Evolutionary conservation across 2,329 filamentous ascomycete genomes (phyloP), one percentile per base, ranked within the genome.

Genomic region (Colletotrichum musae): DNA sequence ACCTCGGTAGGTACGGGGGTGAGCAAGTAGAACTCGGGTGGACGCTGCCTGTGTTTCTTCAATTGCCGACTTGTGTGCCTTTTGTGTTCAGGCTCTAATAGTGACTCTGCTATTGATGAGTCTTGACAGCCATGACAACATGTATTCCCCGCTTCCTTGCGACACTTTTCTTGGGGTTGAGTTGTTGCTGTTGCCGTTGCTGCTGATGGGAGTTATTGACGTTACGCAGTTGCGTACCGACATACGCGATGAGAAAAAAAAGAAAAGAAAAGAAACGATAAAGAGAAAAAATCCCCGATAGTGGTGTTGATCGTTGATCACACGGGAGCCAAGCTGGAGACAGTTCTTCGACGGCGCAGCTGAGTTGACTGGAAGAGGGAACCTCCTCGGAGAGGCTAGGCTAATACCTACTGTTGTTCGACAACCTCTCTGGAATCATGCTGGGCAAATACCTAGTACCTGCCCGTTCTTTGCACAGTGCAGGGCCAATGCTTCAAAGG

Each of bases 271-370:
- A 65, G 48, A 68, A 59, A 65, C 7, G 50, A 43, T 65, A 26
- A 65, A 68, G 61, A 43, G 21, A 64, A 41, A 36, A 10, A 36
- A 43, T 56, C 61, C 61, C 61, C 61, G 48, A 50, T 21, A 26
- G 39, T 64, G 47, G 47, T 68, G 65, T 58, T 64, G 48, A 70
- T 70, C 51, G 56, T 47, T 66, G 66, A 61, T 70, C 56, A 59
- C 65, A 58, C 61, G 54, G 66, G 56, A 68, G 60, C 61, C 53
- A 58, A 64, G 41, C 59, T 53, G n/a, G 16, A 57, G 48, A 56
- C 54, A 50, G 54, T 64, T 56, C 61, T 65, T 65, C 65, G 65
- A 68, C 59, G 59, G 65, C 53, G 52, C 59, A 50, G 64, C 61
- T 68, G 58, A 51, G 51, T 50, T 62, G 41, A 52, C 39, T 41